A percentile compares a stretch with the other conserved stretches of the same genome.
Evolutionary conservation across 148 eudicot genomes (phyloP).

Genomic region (Silene uniflora): DNA sequence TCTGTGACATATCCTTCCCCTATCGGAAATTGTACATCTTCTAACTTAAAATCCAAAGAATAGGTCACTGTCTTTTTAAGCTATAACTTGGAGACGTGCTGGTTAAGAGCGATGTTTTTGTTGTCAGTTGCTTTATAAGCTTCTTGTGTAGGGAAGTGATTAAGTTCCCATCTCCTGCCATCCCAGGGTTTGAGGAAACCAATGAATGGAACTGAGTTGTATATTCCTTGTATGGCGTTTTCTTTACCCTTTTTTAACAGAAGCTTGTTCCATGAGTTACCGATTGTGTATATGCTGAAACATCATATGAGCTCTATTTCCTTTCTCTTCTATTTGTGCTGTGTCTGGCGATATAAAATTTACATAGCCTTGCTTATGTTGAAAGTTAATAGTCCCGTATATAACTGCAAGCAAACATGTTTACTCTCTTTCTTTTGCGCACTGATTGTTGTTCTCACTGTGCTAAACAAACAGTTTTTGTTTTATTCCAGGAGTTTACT

Average conservation of each 20-base stretch:
- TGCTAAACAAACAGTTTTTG: slow-evolving; percentile 25
- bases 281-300: background rate
- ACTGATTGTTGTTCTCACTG: background rate
- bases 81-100: background rate
- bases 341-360: background rate
- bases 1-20: too few species aligned
- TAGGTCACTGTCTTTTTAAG: background rate
- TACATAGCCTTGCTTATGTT: background rate
- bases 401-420: background rate
- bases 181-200: background rate
- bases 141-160: background rate
- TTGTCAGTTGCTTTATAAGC: background rate
- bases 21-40: too few species aligned
- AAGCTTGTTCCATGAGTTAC: slow-evolving; percentile 5
- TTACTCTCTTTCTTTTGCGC: background rate
- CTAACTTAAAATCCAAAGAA: background rate
- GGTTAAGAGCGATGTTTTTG: background rate
- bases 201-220: background rate
- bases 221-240: background rate
- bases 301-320: background rate
- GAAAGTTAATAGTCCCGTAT: background rate
- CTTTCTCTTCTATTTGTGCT: background rate
- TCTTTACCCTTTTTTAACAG: background rate
- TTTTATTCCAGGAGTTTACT: slow-evolving; percentile 44
- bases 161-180: background rate